phyloP scores from a whole-genome alignment of 2,329 filamentous ascomycete genomes.

The Juglanconis juglandina region DNA sequence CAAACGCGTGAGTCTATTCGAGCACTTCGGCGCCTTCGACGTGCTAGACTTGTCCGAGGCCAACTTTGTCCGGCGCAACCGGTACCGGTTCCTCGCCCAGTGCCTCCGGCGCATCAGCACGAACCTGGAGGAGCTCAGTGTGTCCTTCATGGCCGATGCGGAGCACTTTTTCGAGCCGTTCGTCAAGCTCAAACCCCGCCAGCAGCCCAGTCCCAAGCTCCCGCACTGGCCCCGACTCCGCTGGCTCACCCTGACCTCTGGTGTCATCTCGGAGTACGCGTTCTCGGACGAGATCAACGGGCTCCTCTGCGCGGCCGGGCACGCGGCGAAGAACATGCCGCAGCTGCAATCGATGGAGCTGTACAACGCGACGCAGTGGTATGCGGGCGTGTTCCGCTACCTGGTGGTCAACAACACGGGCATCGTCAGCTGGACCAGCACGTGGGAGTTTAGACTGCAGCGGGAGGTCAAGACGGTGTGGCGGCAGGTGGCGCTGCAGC shows the following conservation, averaged over 20 bases:
- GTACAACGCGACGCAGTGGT: constrained; percentile 23
- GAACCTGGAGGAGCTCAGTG: constrained; percentile 13
- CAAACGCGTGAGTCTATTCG: constrained; percentile 17
- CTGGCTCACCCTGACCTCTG: constrained; percentile 25
- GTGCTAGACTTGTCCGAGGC: neutral
- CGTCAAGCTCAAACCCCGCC: neutral
- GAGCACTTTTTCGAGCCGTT: constrained; percentile 24
- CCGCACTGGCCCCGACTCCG: constrained; percentile 24
- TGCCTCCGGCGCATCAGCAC: constrained; percentile 10
- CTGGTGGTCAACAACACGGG: constrained; percentile 12
- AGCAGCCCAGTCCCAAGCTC: neutral
- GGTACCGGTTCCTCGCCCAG: constrained; percentile 8
- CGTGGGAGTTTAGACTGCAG: constrained; percentile 17
- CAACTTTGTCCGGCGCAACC: neutral
- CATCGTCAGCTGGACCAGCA: constrained; percentile 18
- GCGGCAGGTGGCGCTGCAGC: constrained; percentile 12
- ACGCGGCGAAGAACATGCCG: constrained; percentile 26
- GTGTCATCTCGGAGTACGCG: constrained; percentile 19
- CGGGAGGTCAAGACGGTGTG: constrained; percentile 12
- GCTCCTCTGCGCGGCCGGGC: constrained; percentile 22
- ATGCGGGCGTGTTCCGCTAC: constrained; percentile 27
- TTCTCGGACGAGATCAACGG: constrained; percentile 21
- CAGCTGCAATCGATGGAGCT: constrained; percentile 24
- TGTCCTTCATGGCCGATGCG: constrained; percentile 12
- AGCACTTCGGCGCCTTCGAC: constrained; percentile 17